Percentiles rank a stretch among this genome's conserved stretches.
Conservation (phyloP, 768 basidiomycete genomes). For the Hygrophorus pudorinus region DNA sequence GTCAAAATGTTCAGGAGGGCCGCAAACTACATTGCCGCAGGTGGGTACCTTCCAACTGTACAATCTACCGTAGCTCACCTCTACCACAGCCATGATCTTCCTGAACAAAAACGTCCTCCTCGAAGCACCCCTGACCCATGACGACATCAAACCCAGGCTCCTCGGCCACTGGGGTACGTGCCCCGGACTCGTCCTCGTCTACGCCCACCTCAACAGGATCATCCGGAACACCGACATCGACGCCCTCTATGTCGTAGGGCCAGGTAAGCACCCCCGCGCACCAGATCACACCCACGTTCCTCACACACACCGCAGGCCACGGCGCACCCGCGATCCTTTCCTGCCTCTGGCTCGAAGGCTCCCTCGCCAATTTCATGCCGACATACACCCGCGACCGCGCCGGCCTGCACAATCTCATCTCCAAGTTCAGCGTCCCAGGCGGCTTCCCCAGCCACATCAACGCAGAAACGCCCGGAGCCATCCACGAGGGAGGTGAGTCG, state of each 20-base stretch:
- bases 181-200: slow-evolving; percentile 62
- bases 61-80: not conserved
- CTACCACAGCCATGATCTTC: slow-evolving; percentile 69
- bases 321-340: slow-evolving; percentile 85
- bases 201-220: slow-evolving; percentile 62
- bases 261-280: slow-evolving; percentile 33
- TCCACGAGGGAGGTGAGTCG: slow-evolving; percentile 70
- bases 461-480: slow-evolving; percentile 79
- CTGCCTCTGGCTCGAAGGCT: slow-evolving; percentile 78
- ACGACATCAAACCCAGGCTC: slow-evolving; percentile 73
- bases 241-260: slow-evolving; percentile 72
- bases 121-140: slow-evolving; percentile 43
- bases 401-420: slow-evolving; percentile 61
- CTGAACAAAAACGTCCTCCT: slow-evolving; percentile 64
- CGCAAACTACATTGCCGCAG: slow-evolving; percentile 62
- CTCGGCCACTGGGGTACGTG: slow-evolving; percentile 84
- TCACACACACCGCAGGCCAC: slow-evolving; percentile 35
- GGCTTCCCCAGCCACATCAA: slow-evolving; percentile 81
- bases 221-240: slow-evolving; percentile 52
- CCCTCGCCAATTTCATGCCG: slow-evolving; percentile 48
- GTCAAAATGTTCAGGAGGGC: slow-evolving; percentile 48
- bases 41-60: slow-evolving; percentile 22
- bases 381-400: slow-evolving; percentile 42
- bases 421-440: slow-evolving; percentile 70
- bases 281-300: not conserved